Percentiles rank a stretch among this genome's conserved stretches.
Evolutionary conservation across 768 basidiomycete genomes (phyloP).

Genomic region (Boletus insuetus): DNA sequence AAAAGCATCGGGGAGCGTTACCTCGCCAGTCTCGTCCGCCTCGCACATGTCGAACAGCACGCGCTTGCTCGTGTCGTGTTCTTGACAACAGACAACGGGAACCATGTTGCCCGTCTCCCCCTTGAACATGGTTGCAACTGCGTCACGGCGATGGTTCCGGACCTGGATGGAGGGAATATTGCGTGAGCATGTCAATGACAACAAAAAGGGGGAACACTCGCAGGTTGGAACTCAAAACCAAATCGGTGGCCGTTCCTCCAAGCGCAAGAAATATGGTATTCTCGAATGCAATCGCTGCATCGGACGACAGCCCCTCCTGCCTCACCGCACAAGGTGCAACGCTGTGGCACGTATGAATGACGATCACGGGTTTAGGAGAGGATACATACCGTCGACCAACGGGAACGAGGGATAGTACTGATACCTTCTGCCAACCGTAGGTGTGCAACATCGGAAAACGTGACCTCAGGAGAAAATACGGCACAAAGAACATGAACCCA

Average conservation of each 20-base stretch:
- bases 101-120: constrained; percentile 77
- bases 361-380: neutral
- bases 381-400: constrained; percentile 69
- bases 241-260: constrained; percentile 83
- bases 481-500: constrained; percentile 93
- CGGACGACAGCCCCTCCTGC: constrained; percentile 75
- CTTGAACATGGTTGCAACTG: constrained; percentile 67
- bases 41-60: constrained; percentile 84
- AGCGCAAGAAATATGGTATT: constrained; percentile 89
- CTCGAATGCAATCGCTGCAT: constrained; percentile 77
- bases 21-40: constrained; percentile 77
- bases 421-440: constrained; percentile 86
- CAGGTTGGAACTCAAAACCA: constrained; percentile 89
- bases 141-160: constrained; percentile 73
- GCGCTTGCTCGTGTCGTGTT: constrained; percentile 63
- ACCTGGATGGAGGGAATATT: constrained; percentile 43
- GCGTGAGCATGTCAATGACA: neutral
- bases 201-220: constrained; percentile 33
- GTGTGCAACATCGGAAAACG: constrained; percentile 69
- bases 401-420: constrained; percentile 63
- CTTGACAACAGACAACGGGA: constrained; percentile 74
- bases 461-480: constrained; percentile 82
- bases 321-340: constrained; percentile 71
- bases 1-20: constrained; percentile 33
- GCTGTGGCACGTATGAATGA: constrained; percentile 40